Conservation (phyloP, 2,329 filamentous ascomycete species). For the Trichoderma oligosporum region DNA sequence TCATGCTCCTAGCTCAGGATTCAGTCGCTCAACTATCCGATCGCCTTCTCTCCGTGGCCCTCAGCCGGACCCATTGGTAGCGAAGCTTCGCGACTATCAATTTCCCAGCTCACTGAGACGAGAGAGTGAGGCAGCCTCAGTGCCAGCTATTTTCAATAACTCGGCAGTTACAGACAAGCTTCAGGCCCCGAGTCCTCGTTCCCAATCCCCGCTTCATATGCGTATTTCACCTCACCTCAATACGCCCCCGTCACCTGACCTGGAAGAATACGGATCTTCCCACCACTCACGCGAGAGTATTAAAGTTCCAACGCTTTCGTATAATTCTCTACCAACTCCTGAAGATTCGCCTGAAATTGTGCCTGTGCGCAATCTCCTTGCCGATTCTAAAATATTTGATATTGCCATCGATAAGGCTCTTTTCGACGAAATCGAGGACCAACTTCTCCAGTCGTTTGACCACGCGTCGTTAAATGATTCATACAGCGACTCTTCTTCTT, state of each 20-base stretch:
- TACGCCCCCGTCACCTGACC: slow-evolving; percentile 33
- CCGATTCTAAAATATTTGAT: slow-evolving; percentile 29
- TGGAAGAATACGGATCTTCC: slow-evolving; percentile 25
- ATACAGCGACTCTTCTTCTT: slow-evolving; percentile 33
- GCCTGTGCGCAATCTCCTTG: slow-evolving; percentile 27
- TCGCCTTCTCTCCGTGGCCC: slow-evolving; percentile 28
- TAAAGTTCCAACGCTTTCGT: slow-evolving; percentile 21
- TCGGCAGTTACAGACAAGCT: slow-evolving; percentile 24
- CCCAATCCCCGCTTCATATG: slow-evolving; percentile 26
- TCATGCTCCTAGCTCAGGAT: slow-evolving; percentile 16
- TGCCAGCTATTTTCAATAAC: slow-evolving; percentile 24
- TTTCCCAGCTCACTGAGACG: slow-evolving; percentile 36
- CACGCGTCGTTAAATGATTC: slow-evolving; percentile 27
- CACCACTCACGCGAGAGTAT: slow-evolving; percentile 18
- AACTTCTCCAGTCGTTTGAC: slow-evolving; percentile 28
- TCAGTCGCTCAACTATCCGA: slow-evolving; percentile 25
- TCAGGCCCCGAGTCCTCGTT: slow-evolving; percentile 28
- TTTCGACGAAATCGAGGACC: slow-evolving; percentile 28
- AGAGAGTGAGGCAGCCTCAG: slow-evolving; percentile 27
- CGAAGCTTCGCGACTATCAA: slow-evolving; percentile 35
- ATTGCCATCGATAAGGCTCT: slow-evolving; percentile 27
- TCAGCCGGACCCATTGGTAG: slow-evolving; percentile 26
- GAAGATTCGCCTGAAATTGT: slow-evolving; percentile 32
- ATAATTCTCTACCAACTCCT: slow-evolving; percentile 30
- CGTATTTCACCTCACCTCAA: slow-evolving; percentile 27